phyloP scores from a whole-genome alignment of 1,284 basidiomycete species.

The Ganoderma meredithae region DNA sequence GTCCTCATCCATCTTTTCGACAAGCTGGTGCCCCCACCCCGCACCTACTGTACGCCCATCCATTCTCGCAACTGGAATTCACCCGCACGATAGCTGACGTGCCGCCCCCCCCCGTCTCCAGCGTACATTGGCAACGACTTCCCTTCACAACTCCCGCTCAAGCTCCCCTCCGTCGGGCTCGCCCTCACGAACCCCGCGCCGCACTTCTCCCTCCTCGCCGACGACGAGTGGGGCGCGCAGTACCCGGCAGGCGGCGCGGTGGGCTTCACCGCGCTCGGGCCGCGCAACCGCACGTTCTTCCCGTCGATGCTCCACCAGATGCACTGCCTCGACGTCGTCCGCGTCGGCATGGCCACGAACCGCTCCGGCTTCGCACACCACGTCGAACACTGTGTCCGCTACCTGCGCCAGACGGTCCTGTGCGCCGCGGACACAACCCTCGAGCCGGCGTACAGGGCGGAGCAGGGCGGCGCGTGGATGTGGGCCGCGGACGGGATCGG shows the following conservation, averaged over 20 bases:
- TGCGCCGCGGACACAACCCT: constrained; percentile 49
- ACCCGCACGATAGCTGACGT: not conserved
- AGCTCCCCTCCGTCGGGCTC: constrained; percentile 29
- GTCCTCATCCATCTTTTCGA: not conserved
- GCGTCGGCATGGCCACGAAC: constrained; percentile 29
- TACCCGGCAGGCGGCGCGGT: constrained; percentile 39
- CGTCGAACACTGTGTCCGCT: constrained; percentile 48
- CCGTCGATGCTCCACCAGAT: constrained; percentile 37
- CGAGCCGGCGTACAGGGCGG: constrained; percentile 41
- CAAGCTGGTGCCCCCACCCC: constrained; percentile 5
- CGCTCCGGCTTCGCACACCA: constrained; percentile 38
- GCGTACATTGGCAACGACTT: constrained; percentile 36
- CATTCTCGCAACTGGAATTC: not conserved
- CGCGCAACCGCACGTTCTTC: constrained; percentile 34
- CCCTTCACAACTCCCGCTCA: constrained; percentile 34
- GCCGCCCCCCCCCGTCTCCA: constrained; percentile 1
- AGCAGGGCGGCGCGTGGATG: constrained; percentile 25
- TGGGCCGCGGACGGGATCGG: constrained; percentile 33
- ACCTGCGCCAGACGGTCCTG: constrained; percentile 47
- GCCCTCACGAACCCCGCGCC: constrained; percentile 22
- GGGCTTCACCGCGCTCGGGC: constrained; percentile 47
- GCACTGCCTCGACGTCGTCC: constrained; percentile 37
- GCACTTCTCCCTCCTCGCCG: constrained; percentile 35
- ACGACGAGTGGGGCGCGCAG: constrained; percentile 46
- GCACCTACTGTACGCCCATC: not conserved